Evolutionary conservation across 1,284 basidiomycete species (phyloP), one percentile per base, ranked within the genome.

Genomic region (Ganoderma lingzhi): DNA sequence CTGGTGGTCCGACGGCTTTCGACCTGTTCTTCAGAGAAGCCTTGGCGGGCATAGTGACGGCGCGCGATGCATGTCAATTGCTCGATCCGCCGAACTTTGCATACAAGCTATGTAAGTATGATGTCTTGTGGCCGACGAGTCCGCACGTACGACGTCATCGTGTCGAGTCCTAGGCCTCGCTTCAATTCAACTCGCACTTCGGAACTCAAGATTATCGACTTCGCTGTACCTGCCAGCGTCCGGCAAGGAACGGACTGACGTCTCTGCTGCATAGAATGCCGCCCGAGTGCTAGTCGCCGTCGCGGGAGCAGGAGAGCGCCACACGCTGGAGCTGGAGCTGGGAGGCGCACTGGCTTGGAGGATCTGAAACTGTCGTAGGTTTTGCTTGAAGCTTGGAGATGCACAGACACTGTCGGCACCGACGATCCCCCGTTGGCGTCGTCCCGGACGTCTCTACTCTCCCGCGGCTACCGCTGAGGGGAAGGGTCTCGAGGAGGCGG

Each of bases 361-460:
- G 23, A 28, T 42, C 23, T 44, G 59, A 61, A 61, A 61, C 59
- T 12, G 59, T 17, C n/a, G 39, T 41, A 23, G 56, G 56, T 59
- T n/a, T 39, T 8, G 56, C 30, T 59, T 59, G 14, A 23, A 19
- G 35, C 35, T 39, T 59, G 44, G 19, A 19, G 17, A 45, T 23
- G 19, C 45, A n/a, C n/a, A n/a, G 45, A 48, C 19, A 9, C 17
- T 0, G 32, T 51, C 32, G 56, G 56, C 56, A 59, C 56, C 17
- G 56, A 59, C 56, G 30, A 35, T 17, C 56, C 6, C 56, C 19
- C 35, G 56, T 59, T 59, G 35, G 35, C 56, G 23, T 28, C 48
- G 48, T 10, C 48, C 10, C 48, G 23, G 48, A 51, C 23, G 48
- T 28, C 23, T 14, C 19, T 48, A 2, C 45, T n/a, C 45, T 48